phyloP scores from a whole-genome alignment of 257 asterid species.

The Lantana camara region DNA sequence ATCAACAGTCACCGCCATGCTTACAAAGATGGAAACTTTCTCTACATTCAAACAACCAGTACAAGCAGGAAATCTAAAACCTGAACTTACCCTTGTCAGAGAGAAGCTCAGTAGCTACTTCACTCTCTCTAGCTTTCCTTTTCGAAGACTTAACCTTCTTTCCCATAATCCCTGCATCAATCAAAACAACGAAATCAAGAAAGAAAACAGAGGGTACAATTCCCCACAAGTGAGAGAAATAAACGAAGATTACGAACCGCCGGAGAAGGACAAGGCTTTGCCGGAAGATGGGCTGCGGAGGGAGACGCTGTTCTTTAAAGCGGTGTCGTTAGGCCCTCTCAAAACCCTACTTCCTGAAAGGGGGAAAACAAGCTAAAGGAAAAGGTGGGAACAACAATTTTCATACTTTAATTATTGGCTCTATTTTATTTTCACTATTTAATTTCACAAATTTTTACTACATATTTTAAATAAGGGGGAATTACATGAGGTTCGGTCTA shows the following conservation, averaged over 20 bases:
- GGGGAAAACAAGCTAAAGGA: too few relatives aligned
- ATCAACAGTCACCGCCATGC: neutral
- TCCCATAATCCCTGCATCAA: conserved; percentile 42
- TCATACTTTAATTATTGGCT: too few relatives aligned
- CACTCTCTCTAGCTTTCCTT: conserved; percentile 44
- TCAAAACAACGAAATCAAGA: conserved; percentile 1
- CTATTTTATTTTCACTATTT: too few relatives aligned
- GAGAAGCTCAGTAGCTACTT: conserved; percentile 32
- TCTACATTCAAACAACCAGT: neutral
- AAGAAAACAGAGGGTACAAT: neutral
- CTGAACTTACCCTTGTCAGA: conserved; percentile 34
- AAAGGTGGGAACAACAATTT: too few relatives aligned
- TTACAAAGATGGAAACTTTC: neutral
- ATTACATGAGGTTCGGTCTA: too few relatives aligned
- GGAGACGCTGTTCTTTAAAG: neutral
- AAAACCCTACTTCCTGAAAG: conserved; percentile 11
- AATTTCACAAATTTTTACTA: too few relatives aligned
- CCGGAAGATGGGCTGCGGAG: neutral
- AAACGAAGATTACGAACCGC: neutral
- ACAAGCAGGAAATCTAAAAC: neutral
- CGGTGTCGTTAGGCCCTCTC: conserved; percentile 6
- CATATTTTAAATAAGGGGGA: too few relatives aligned
- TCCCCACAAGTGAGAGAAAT: conserved; percentile 2
- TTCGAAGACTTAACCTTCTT: conserved; percentile 49
- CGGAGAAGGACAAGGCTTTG: neutral